Conservation (phyloP, 192 early-diverging fungal species). For the Backusella parvicylindrica region DNA sequence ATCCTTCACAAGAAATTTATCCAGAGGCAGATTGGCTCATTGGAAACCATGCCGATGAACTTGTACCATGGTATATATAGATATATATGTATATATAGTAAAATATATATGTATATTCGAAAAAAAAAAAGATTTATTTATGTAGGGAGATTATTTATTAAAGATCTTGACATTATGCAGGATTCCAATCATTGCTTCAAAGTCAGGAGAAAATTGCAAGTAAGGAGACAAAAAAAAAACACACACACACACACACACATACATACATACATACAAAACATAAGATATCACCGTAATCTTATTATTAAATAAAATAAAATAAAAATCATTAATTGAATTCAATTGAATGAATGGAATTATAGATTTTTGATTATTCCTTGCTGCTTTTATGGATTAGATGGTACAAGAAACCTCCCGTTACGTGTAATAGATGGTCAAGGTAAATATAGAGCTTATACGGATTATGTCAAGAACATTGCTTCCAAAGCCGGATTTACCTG, state of each 20-base stretch:
- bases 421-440: conserved; percentile 45
- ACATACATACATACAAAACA: conserved; percentile 12
- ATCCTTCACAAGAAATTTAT: conserved; percentile 44
- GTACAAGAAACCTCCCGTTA: conserved; percentile 49
- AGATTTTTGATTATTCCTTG: conserved; percentile 82
- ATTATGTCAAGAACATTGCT: conserved; percentile 55
- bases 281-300: not conserved
- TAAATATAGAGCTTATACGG: conserved; percentile 67
- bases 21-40: conserved; percentile 72
- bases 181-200: conserved; percentile 74
- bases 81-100: not conserved
- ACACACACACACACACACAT: too few species aligned
- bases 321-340: not conserved
- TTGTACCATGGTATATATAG: conserved; percentile 65
- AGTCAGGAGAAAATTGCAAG: conserved; percentile 41
- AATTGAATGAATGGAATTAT: conserved; percentile 16
- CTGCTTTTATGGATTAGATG: conserved; percentile 74
- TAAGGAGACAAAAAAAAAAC: conserved; percentile 20
- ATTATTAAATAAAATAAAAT: not conserved
- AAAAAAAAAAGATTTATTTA: not conserved
- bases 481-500: conserved; percentile 54
- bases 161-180: conserved; percentile 18
- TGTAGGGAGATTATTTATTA: conserved; percentile 1
- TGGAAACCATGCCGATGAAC: conserved; percentile 88
- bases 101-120: conserved; percentile 9